A percentile compares a stretch with the other conserved stretches of the same genome.
Conservation (phyloP, 352 stramenopile species). For the Halophytophthora polymorphica region DNA sequence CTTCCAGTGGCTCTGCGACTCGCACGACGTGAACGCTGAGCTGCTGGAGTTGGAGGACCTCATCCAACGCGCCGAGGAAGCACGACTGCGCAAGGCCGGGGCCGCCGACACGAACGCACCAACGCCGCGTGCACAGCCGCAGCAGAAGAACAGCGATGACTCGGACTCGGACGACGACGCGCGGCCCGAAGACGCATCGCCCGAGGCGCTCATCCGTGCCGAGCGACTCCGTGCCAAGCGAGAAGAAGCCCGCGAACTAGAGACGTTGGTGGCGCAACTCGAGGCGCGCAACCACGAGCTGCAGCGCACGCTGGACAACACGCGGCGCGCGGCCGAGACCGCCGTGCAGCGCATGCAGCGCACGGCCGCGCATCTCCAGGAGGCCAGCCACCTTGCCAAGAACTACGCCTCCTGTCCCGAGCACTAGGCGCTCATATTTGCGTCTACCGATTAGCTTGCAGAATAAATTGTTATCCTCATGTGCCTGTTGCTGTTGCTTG, state of each 20-base stretch:
- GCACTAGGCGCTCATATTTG: not conserved
- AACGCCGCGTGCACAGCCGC: conserved; percentile 9
- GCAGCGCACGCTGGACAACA: conserved; percentile 36
- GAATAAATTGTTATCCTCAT: conserved; percentile 18
- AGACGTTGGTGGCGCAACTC: conserved; percentile 34
- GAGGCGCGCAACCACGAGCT: conserved; percentile 43
- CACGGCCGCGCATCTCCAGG: conserved; percentile 28
- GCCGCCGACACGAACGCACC: conserved; percentile 17
- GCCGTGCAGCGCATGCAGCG: conserved; percentile 45
- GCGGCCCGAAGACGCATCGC: conserved; percentile 14
- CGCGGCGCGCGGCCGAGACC: conserved; percentile 36
- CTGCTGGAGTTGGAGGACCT: conserved; percentile 47
- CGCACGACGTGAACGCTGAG: conserved; percentile 45
- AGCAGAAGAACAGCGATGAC: conserved; percentile 1
- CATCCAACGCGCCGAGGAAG: conserved; percentile 41
- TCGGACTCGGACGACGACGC: conserved; percentile 4
- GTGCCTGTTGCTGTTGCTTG: conserved; percentile 3
- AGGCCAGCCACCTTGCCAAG: conserved; percentile 32
- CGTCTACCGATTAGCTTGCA: conserved; percentile 10
- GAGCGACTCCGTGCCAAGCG: conserved; percentile 53
- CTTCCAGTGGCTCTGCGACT: conserved; percentile 51
- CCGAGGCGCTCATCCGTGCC: conserved; percentile 34
- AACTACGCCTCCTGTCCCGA: conserved; percentile 35
- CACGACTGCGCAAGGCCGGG: conserved; percentile 31
- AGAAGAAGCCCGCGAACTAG: conserved; percentile 44